Percentiles rank a stretch among this genome's conserved stretches.
Evolutionary conservation across 2,329 filamentous ascomycete genomes (phyloP).

Genomic region (Cercospora sp.): DNA sequence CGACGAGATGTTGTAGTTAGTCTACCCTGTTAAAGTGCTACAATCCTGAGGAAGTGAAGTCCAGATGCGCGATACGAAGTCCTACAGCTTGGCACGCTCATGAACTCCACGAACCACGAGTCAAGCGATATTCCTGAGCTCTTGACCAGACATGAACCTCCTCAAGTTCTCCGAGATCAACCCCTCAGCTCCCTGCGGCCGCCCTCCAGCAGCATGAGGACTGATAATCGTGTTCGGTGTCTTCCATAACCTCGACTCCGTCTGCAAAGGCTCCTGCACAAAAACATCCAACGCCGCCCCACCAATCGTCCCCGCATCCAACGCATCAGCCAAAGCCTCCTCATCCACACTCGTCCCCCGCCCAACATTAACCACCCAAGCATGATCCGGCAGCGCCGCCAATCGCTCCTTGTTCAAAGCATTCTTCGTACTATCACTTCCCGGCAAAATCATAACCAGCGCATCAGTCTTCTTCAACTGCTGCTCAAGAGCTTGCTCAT

Average conservation of each 20-base stretch:
- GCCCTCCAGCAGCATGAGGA: constrained; percentile 60
- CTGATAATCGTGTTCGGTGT: constrained; percentile 57
- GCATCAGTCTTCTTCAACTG: constrained; percentile 61
- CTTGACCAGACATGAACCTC: constrained; percentile 60
- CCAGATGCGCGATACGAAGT: background rate
- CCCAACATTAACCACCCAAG: constrained; percentile 70
- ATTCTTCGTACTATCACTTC: constrained; percentile 57
- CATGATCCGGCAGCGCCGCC: constrained; percentile 58
- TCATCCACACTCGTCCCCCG: constrained; percentile 63
- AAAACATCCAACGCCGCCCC: constrained; percentile 57
- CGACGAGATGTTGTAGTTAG: too few relatives aligned
- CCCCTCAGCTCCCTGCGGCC: constrained; percentile 61
- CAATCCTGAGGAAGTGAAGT: background rate
- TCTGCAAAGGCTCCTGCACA: constrained; percentile 55
- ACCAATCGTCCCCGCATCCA: constrained; percentile 49
- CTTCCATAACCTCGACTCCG: constrained; percentile 48
- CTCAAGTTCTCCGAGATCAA: constrained; percentile 64
- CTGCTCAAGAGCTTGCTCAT: constrained; percentile 55
- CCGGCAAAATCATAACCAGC: constrained; percentile 67
- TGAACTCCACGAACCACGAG: constrained; percentile 1
- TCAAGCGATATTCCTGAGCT: constrained; percentile 55
- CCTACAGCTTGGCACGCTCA: constrained; percentile 1
- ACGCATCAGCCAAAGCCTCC: constrained; percentile 48
- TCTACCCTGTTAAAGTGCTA: too few relatives aligned
- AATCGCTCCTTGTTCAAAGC: constrained; percentile 58